Evolutionary conservation across 148 eudicot species (phyloP), one percentile per base, ranked within the genome.

Genomic region (Fagopyrum tataricum): DNA sequence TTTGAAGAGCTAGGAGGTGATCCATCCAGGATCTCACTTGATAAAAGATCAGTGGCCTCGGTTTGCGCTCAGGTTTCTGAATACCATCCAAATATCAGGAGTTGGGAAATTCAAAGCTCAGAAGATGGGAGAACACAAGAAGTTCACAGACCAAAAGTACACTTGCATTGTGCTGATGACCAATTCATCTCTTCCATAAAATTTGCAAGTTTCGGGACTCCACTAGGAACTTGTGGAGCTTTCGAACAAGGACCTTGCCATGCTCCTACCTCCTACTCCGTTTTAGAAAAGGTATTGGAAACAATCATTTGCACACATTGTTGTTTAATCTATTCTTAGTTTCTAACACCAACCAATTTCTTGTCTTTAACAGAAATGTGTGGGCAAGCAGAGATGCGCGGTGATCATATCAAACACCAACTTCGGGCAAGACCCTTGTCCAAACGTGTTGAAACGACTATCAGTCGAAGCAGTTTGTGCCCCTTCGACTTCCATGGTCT

Each of bases 1-100:
- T 94, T 94, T 74, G 98, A 94, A 80, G 98, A 94, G 78, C 88
- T 86, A 55, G 97, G 98, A 46, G 98, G 97, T 17, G 90, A 94
- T 78, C 97, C 95, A 55, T 82, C 87, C 39, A 86, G 68, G 68
- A 85, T 94, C 69, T 70, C 86, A 52, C 80, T 94, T 2, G 88
- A 76, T 64, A 95, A 88, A 77, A 83, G 98, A 86, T 75, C 90
- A 44, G 78, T 87, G 72, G 79, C 78, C 66, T 62, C 82, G 18
- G 87, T 91, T 49, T 91, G 97, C 75, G 89, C 90, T 1, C 88
- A 89, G 66, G 82, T 90, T 15, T 67, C 89, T 9, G 97, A 92
- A 56, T 85, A 84, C 84, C 97, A 92, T 79, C 91, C 89, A 8
- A 87, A 76, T 74, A 76, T 90, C 55, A 81, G 83, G 78, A 84